Percentiles rank a stretch among this genome's conserved stretches.
These are phyloP conservation scores for Marasmius sp. DNA, from an alignment of 1,284 basidiomycete species.

Conservation along the genomic window DNA sequence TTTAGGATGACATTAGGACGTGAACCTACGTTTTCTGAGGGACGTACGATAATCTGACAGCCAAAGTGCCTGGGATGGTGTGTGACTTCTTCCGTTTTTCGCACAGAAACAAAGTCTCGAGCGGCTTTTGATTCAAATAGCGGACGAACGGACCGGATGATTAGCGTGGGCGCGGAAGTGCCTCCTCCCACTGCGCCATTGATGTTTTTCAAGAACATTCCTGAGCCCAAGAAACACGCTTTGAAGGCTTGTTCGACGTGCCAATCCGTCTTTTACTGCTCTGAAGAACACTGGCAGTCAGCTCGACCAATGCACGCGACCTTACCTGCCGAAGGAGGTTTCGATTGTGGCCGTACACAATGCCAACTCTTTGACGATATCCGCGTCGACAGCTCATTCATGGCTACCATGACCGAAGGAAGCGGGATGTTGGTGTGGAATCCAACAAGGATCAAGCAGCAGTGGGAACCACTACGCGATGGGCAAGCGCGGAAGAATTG, in stretches of 20 bases:
- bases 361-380: slow-evolving; percentile 29
- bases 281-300: slow-evolving; percentile 26
- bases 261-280: slow-evolving; percentile 31
- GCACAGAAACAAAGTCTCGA: not conserved
- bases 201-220: slow-evolving; percentile 25
- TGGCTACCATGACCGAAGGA: slow-evolving; percentile 12
- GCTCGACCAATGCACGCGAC: slow-evolving; percentile 19
- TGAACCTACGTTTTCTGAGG: slow-evolving; percentile 21
- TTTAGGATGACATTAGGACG: slow-evolving; percentile 12
- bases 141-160: slow-evolving; percentile 21
- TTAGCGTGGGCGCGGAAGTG: no score
- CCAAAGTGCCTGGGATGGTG: slow-evolving; percentile 36
- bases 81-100: slow-evolving; percentile 1
- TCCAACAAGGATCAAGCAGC: slow-evolving; percentile 13
- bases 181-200: no score
- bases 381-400: slow-evolving; percentile 20
- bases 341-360: slow-evolving; percentile 25
- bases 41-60: slow-evolving; percentile 30
- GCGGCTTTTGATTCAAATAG: slow-evolving; percentile 20
- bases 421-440: not conserved
- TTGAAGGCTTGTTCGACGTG: slow-evolving; percentile 29
- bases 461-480: slow-evolving; percentile 30
- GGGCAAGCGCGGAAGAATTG: slow-evolving; percentile 11
- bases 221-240: slow-evolving; percentile 16
- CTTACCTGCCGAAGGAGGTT: slow-evolving; percentile 17